Percentiles rank a stretch among this genome's conserved stretches.
phyloP scores from a whole-genome alignment of 768 basidiomycete species.

The Pleurotus platypus region DNA sequence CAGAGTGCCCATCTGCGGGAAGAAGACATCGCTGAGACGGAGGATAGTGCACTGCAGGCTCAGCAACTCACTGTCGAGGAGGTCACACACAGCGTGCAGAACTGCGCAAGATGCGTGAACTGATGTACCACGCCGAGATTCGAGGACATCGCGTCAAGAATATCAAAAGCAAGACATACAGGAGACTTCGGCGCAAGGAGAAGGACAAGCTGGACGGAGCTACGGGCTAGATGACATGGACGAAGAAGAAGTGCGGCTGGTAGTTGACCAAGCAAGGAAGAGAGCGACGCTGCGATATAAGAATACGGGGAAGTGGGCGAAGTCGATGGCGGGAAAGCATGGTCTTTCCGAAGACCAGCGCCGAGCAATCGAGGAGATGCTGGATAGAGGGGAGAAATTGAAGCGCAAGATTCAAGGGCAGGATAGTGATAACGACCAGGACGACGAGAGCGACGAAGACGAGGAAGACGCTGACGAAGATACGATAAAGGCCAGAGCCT shows the following conservation, averaged over 20 bases:
- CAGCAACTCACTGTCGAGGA: constrained; percentile 89
- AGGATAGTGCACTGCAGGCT: constrained; percentile 66
- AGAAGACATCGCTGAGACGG: constrained; percentile 69
- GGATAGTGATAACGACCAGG: constrained; percentile 51
- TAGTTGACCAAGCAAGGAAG: constrained; percentile 80
- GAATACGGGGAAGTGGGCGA: constrained; percentile 85
- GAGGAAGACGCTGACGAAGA: no score
- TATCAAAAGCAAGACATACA: constrained; percentile 94
- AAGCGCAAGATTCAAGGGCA: constrained; percentile 77
- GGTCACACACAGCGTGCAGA: constrained; percentile 75
- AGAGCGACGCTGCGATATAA: constrained; percentile 88
- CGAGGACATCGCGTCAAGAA: constrained; percentile 89
- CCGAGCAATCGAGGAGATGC: constrained; percentile 71
- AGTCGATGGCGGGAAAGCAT: constrained; percentile 59
- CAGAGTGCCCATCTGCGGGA: constrained; percentile 81
- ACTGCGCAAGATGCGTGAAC: constrained; percentile 84
- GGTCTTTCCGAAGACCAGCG: constrained; percentile 53
- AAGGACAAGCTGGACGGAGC: constrained; percentile 55
- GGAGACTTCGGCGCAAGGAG: constrained; percentile 79
- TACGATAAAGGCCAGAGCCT: no score
- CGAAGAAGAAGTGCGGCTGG: constrained; percentile 53
- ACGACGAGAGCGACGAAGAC: constrained; percentile 26
- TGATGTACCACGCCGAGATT: constrained; percentile 89
- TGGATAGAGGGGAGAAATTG: no score
- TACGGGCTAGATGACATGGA: constrained; percentile 47